phyloP scores from a whole-genome alignment of 495 filamentous ascomycete genomes.

The Bombardia bombarda region DNA sequence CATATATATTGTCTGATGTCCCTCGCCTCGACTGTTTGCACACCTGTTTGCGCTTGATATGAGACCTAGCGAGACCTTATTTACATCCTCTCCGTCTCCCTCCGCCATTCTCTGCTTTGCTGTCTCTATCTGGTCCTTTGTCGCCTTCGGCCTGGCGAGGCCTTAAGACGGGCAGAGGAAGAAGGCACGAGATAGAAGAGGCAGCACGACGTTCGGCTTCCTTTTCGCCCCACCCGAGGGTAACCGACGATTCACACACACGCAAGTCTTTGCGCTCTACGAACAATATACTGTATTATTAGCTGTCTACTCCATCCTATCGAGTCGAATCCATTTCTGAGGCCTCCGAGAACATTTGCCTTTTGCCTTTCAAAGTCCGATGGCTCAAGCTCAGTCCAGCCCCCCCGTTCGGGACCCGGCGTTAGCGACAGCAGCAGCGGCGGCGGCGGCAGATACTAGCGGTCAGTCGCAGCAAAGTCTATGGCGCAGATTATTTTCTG shows the following conservation, averaged over 20 bases:
- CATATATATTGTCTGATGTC: conserved; percentile 6
- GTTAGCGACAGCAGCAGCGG: no score
- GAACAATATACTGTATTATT: background rate
- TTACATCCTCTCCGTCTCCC: background rate
- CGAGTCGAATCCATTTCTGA: background rate
- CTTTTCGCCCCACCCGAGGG: background rate
- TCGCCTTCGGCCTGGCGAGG: no score
- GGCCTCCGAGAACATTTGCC: conserved; percentile 2
- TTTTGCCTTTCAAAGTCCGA: conserved; percentile 8
- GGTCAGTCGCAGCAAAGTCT: conserved; percentile 14
- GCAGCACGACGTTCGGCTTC: background rate
- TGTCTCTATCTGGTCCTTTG: no score
- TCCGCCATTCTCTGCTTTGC: background rate
- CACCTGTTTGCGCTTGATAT: conserved; percentile 6
- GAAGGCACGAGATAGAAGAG: background rate
- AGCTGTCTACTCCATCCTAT: background rate
- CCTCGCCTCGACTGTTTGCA: conserved; percentile 4
- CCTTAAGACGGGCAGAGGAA: background rate
- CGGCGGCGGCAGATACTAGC: conserved; percentile 5
- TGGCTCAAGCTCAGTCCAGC: conserved; percentile 17
- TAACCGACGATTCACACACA: background rate
- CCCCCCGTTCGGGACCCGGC: conserved; percentile 6
- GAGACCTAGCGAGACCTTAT: background rate
- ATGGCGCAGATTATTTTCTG: conserved; percentile 17
- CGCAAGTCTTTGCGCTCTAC: background rate